A percentile compares a stretch with the other conserved stretches of the same genome.
Evolutionary conservation across 2,329 filamentous ascomycete genomes (phyloP).

Genomic region (Xylaria polymorpha): DNA sequence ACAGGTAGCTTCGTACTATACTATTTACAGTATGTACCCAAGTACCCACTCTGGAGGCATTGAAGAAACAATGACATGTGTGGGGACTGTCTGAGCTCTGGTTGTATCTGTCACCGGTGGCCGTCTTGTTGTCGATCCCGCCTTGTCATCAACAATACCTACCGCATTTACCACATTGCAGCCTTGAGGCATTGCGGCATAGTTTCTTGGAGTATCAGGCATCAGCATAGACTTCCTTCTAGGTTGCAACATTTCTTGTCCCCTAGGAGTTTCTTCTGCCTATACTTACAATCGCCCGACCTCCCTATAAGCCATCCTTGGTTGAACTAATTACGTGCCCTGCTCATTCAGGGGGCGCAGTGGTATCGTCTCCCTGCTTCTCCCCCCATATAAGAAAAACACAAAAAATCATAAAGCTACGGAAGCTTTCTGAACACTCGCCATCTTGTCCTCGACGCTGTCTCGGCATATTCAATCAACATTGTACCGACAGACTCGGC

Average conservation of each 20-base stretch:
- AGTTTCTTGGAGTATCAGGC: constrained; percentile 24
- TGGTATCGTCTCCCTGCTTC: constrained; percentile 12
- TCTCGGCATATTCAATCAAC: background rate
- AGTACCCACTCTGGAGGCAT: constrained; percentile 5
- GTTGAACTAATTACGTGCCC: constrained; percentile 1
- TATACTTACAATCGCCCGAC: constrained; percentile 15
- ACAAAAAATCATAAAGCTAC: constrained; percentile 1
- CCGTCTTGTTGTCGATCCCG: constrained; percentile 15
- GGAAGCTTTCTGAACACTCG: background rate
- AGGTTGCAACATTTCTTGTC: constrained; percentile 19
- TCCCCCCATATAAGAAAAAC: background rate
- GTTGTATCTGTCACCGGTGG: background rate
- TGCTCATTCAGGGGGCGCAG: constrained; percentile 19
- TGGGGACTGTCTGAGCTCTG: constrained; percentile 23
- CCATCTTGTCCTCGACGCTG: background rate
- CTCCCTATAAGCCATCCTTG: background rate
- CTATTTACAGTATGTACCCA: constrained; percentile 3
- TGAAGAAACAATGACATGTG: constrained; percentile 14
- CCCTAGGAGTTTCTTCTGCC: background rate
- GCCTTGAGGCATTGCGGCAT: too few species aligned
- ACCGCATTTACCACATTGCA: background rate
- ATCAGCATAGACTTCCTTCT: constrained; percentile 32
- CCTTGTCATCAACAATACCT: constrained; percentile 18
- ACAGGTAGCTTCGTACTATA: too few species aligned
- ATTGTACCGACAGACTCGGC: background rate